Conservation (phyloP, 306 rosid genomes). For the Dicorynia guianensis region DNA sequence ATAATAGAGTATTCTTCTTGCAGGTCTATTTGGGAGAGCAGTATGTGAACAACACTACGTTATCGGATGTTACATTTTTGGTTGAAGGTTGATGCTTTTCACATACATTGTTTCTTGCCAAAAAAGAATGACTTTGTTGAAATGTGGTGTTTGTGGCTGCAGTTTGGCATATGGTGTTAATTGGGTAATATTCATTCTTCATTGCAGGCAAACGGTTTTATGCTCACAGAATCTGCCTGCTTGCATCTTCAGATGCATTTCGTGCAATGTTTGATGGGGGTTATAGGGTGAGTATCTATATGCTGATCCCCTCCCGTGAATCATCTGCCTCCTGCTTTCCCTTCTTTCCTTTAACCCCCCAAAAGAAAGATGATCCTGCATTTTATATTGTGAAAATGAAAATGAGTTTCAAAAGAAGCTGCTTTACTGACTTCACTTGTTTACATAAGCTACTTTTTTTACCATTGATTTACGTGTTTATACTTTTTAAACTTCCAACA, state of each 20-base stretch:
- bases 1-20: slow-evolving; percentile 37
- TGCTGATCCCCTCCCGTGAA: neutral
- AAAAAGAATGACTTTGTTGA: slow-evolving; percentile 7
- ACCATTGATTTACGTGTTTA: neutral
- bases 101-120: slow-evolving; percentile 4
- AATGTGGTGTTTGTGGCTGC: slow-evolving; percentile 2
- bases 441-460: slow-evolving; percentile 22
- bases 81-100: slow-evolving; percentile 73
- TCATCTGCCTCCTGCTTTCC: neutral
- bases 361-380: neutral
- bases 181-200: neutral
- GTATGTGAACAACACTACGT: slow-evolving; percentile 72
- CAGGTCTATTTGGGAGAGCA: slow-evolving; percentile 94
- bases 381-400: neutral
- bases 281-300: slow-evolving; percentile 71
- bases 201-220: slow-evolving; percentile 81
- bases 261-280: slow-evolving; percentile 99
- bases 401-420: neutral
- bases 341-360: neutral
- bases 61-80: slow-evolving; percentile 81
- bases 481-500: slow-evolving; percentile 1
- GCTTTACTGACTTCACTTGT: neutral
- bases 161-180: slow-evolving; percentile 22
- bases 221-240: slow-evolving; percentile 95
- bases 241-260: slow-evolving; percentile 95